Evolutionary conservation across 202 grass and related monocot species (phyloP), one percentile per base, ranked within the genome.

Genomic region (Panicum hallii): DNA sequence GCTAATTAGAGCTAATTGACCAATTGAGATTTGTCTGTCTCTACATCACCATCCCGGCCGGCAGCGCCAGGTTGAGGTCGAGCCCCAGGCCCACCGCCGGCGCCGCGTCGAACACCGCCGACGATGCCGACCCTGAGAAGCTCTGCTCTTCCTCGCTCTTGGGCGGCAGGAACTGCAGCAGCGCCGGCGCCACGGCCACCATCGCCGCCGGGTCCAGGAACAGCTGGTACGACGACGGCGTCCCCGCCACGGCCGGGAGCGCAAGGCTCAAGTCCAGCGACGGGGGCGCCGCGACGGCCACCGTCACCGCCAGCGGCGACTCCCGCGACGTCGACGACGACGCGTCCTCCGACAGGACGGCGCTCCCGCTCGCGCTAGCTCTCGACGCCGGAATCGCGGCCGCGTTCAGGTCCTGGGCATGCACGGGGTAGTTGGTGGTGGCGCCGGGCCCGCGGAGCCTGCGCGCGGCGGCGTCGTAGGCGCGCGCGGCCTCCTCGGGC

Each of bases 391-490:
- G 2, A 11, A 16, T 3, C 26, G 2, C 23, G 1, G 14, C 0
- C 2, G 4, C 42, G 8, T 0, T 4, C 5, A 4, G 1, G 20
- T 22, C 54, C 43, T 7, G 43, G 53, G 16, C 23, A 0, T 32
- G 32, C 2, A 1, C 0, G 5, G 78, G 74, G 61, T 89, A 92
- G 79, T 92, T 92, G 11, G 87, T 89, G 79, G 81, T 70, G 64
- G 90, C 90, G 32, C 50, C 52, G 4, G 79, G 17, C 7, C 90
- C 90, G 16, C 87, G 87, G 70, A 81, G 79, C 36, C 22, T 70
- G 13, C 86, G n/a, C 19, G 90, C 75, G 13, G 87, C 90, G 28
- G 87, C 87, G 79, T 92, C 93, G 63, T 94, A 94, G 4, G 90
- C 93, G n/a, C 82, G 73, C 22, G 89, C 84, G 7, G 88, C 84